phyloP scores from a whole-genome alignment of 345 rosid genomes.

The Gynandropsis gynandra region DNA sequence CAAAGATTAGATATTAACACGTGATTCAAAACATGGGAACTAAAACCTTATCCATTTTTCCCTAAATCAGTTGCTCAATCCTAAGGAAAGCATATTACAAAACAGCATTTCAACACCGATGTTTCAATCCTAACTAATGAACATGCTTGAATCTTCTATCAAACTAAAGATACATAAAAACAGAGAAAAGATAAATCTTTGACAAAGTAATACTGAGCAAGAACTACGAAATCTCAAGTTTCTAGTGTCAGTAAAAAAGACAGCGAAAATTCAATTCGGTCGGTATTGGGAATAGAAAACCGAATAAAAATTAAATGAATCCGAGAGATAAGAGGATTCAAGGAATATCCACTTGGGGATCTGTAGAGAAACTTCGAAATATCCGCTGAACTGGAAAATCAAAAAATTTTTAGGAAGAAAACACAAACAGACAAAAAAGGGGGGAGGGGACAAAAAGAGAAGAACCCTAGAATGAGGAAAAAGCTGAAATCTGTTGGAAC shows the following conservation, averaged over 20 bases:
- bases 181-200: neutral
- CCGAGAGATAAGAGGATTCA: neutral
- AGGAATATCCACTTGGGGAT: constrained; percentile 8
- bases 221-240: constrained; percentile 7
- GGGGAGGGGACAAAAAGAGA: constrained; percentile 6
- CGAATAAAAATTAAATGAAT: neutral
- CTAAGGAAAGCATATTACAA: constrained; percentile 8
- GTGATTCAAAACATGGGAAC: neutral
- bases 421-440: neutral
- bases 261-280: neutral
- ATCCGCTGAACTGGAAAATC: too few relatives aligned
- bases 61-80: constrained; percentile 1
- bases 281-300: neutral
- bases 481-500: neutral
- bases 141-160: constrained; percentile 2
- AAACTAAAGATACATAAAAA: neutral
- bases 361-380: too few relatives aligned
- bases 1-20: constrained; percentile 1
- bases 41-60: neutral
- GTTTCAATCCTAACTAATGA: neutral
- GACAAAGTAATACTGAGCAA: neutral
- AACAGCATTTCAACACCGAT: neutral
- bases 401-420: neutral
- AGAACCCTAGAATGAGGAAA: constrained; percentile 12
- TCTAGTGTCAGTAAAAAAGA: constrained; percentile 11